Conservation (phyloP, 805 yeast species). For the Starmerella bacillaris region DNA sequence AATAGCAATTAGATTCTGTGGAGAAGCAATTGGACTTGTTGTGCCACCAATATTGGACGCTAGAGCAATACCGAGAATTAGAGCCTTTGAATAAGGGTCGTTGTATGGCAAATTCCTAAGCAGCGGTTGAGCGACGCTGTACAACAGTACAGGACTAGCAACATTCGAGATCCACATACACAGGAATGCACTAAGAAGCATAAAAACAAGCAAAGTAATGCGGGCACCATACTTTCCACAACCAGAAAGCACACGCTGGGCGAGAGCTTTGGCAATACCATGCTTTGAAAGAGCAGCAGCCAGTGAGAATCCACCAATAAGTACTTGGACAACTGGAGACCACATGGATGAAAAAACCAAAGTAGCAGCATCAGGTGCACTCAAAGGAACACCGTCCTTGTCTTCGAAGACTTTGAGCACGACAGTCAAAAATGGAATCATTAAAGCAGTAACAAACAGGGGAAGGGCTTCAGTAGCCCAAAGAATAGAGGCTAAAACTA, state of each 20-base stretch:
- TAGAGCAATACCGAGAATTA: slow-evolving; percentile 78
- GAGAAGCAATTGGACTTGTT: slow-evolving; percentile 94
- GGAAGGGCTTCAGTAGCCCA: slow-evolving; percentile 98
- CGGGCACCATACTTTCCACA: slow-evolving; percentile 72
- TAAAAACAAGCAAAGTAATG: slow-evolving; percentile 54
- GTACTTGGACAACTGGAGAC: slow-evolving; percentile 79
- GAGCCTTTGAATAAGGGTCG: slow-evolving; percentile 61
- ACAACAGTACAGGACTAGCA: slow-evolving; percentile 90
- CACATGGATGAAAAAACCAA: slow-evolving; percentile 79
- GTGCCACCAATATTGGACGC: slow-evolving; percentile 92
- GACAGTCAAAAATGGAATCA: slow-evolving; percentile 70
- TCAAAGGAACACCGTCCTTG: slow-evolving; percentile 27
- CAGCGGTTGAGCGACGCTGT: slow-evolving; percentile 77
- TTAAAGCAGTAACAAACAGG: slow-evolving; percentile 67
- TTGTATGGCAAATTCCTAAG: slow-evolving; percentile 66
- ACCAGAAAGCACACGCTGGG: slow-evolving; percentile 59
- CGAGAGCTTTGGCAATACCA: slow-evolving; percentile 68
- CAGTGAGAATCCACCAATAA: slow-evolving; percentile 82
- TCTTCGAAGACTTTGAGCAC: slow-evolving; percentile 38
- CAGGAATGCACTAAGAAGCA: slow-evolving; percentile 70
- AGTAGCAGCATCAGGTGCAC: slow-evolving; percentile 53
- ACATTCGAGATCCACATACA: slow-evolving; percentile 95
- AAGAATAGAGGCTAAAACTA: slow-evolving; percentile 61
- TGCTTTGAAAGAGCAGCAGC: slow-evolving; percentile 91
- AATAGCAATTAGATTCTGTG: slow-evolving; percentile 83